Percentiles rank a stretch among this genome's conserved stretches.
Conservation (phyloP, 805 yeast genomes). For the Pichia cabralensis region DNA sequence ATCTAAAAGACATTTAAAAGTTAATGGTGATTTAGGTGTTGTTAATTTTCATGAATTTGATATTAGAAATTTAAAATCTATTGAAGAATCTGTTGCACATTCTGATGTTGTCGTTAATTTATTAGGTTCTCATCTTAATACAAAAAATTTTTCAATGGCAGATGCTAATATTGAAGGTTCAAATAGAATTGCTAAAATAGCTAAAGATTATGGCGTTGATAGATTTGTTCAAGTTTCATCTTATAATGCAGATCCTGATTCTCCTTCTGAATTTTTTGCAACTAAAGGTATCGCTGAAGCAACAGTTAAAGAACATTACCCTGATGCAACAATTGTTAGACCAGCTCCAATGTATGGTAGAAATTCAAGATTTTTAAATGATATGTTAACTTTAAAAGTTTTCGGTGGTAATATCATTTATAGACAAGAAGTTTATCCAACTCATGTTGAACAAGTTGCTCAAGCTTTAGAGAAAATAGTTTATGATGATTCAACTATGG, state of each 20-base stretch:
- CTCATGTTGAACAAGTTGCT: slow-evolving; percentile 72
- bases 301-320: slow-evolving; percentile 54
- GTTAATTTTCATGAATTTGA: slow-evolving; percentile 78
- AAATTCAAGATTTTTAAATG: slow-evolving; percentile 60
- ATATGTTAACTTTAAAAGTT: slow-evolving; percentile 43
- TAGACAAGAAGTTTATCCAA: slow-evolving; percentile 59
- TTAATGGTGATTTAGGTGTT: slow-evolving; percentile 80
- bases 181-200: slow-evolving; percentile 66
- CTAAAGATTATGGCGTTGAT: slow-evolving; percentile 59
- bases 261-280: slow-evolving; percentile 62
- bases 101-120: slow-evolving; percentile 78
- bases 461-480: slow-evolving; percentile 70
- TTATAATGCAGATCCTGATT: slow-evolving; percentile 60
- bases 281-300: slow-evolving; percentile 75
- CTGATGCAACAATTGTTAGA: slow-evolving; percentile 76
- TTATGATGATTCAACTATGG: slow-evolving; percentile 70
- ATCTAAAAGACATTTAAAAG: slow-evolving; percentile 68
- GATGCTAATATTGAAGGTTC: slow-evolving; percentile 77
- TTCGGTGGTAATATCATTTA: slow-evolving; percentile 59
- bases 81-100: slow-evolving; percentile 67
- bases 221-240: slow-evolving; percentile 72
- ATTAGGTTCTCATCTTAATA: slow-evolving; percentile 64
- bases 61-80: slow-evolving; percentile 63
- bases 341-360: slow-evolving; percentile 75
- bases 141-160: slow-evolving; percentile 74